phyloP scores from a whole-genome alignment of 148 eudicot species.

The Chenopodium quinoa region DNA sequence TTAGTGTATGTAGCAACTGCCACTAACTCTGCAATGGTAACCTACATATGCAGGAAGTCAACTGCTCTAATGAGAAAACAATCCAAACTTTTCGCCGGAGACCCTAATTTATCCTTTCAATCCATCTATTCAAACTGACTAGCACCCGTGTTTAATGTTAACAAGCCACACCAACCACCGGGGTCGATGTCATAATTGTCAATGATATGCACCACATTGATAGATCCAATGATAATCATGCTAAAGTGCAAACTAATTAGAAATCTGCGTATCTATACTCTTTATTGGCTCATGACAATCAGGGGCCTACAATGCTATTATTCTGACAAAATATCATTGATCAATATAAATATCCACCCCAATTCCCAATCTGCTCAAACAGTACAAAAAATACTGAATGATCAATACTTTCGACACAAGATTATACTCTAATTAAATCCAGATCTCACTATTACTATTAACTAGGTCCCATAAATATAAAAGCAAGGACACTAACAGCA shows the following conservation, averaged over 20 bases:
- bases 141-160: not conserved
- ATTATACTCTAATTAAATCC: not conserved
- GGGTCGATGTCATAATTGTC: not conserved
- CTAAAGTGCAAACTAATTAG: not conserved
- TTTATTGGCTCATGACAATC: not conserved
- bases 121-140: not conserved
- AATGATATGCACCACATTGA: not conserved
- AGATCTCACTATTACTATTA: conserved; percentile 4
- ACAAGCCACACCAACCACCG: not conserved
- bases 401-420: not conserved
- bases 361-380: not conserved
- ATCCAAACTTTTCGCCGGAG: not conserved
- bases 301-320: not conserved
- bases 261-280: not conserved
- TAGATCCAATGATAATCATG: not conserved
- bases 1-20: not conserved
- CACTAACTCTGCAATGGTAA: not conserved
- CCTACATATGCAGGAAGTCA: not conserved
- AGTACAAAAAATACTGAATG: not conserved
- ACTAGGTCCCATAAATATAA: conserved; percentile 20
- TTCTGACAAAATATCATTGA: not conserved
- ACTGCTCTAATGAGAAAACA: not conserved
- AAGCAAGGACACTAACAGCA: conserved; percentile 8
- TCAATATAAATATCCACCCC: conserved; percentile 4
- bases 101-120: not conserved